These are phyloP conservation scores for Puccinia horiana DNA, from an alignment of 1,284 basidiomycete genomes.

Conservation along the genomic window DNA sequence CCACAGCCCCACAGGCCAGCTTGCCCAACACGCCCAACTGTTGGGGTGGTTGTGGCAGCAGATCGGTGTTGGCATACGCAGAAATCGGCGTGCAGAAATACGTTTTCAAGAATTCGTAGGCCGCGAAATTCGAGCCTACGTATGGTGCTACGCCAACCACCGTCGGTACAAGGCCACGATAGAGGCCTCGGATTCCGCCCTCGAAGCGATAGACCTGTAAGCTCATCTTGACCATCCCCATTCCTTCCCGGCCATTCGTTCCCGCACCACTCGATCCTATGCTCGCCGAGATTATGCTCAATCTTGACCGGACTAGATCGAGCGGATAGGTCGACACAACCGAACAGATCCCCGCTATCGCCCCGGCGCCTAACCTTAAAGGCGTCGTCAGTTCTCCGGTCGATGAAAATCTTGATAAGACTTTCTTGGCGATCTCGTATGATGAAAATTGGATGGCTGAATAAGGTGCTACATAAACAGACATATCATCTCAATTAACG, in stretches of 20 bases:
- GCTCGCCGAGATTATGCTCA: conserved; percentile 85
- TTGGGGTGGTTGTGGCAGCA: conserved; percentile 48
- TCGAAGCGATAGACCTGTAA: conserved; percentile 84
- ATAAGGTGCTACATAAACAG: conserved; percentile 60
- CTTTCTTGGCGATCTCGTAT: conserved; percentile 78
- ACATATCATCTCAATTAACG: background rate
- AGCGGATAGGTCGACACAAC: conserved; percentile 90
- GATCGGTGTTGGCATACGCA: background rate
- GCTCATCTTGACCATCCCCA: conserved; percentile 77
- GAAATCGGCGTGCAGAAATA: conserved; percentile 54
- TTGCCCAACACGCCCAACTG: conserved; percentile 50
- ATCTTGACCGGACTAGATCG: conserved; percentile 85
- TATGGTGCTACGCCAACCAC: conserved; percentile 90
- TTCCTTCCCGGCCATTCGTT: conserved; percentile 59
- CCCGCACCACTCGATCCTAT: conserved; percentile 57
- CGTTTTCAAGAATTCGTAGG: conserved; percentile 57
- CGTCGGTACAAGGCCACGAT: conserved; percentile 83
- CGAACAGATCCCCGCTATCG: conserved; percentile 84
- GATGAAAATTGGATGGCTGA: conserved; percentile 90
- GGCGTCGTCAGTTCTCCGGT: conserved; percentile 74
- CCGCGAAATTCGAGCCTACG: conserved; percentile 62
- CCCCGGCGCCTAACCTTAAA: conserved; percentile 77
- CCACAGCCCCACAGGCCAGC: conserved; percentile 63
- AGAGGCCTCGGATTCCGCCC: conserved; percentile 80
- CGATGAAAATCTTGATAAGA: conserved; percentile 58